A percentile compares a stretch with the other conserved stretches of the same genome.
phyloP scores from a whole-genome alignment of 495 filamentous ascomycete species.

The Jackrogersella multiformis region DNA sequence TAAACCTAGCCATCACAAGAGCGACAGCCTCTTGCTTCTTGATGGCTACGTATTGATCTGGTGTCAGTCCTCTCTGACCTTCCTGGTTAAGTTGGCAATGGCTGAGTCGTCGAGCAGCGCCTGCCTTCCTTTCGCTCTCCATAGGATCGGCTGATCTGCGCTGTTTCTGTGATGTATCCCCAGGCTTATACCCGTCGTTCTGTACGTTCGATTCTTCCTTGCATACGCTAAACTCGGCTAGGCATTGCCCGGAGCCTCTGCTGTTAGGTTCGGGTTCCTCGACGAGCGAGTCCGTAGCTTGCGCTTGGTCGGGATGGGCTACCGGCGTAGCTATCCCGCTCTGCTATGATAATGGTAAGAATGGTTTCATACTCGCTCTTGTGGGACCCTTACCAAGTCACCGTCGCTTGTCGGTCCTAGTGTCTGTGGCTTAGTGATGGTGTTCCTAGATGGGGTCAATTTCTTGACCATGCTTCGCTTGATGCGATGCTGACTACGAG shows the following conservation, averaged over 20 bases:
- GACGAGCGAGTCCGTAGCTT: slow-evolving; percentile 18
- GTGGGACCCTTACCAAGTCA: slow-evolving; percentile 32
- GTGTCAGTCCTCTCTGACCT: slow-evolving; percentile 37
- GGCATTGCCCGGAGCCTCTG: slow-evolving; percentile 33
- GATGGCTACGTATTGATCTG: slow-evolving; percentile 45
- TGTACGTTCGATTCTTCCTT: slow-evolving; percentile 32
- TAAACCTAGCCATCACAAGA: slow-evolving; percentile 40
- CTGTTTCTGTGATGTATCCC: slow-evolving; percentile 26
- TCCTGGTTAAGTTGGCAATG: slow-evolving; percentile 32
- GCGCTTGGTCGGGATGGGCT: neutral
- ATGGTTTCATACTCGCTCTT: slow-evolving; percentile 13
- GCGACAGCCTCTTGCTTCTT: slow-evolving; percentile 39
- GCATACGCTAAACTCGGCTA: slow-evolving; percentile 31
- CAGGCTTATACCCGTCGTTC: slow-evolving; percentile 30
- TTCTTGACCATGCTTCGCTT: slow-evolving; percentile 47
- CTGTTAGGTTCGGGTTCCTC: slow-evolving; percentile 1
- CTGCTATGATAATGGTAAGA: slow-evolving; percentile 35
- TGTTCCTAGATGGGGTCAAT: slow-evolving; percentile 29
- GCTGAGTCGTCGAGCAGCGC: slow-evolving; percentile 36
- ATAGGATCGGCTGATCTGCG: slow-evolving; percentile 38
- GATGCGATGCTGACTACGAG: slow-evolving; percentile 29
- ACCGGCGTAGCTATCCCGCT: slow-evolving; percentile 4
- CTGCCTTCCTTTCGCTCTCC: slow-evolving; percentile 39
- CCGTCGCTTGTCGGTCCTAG: slow-evolving; percentile 34
- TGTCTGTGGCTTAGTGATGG: slow-evolving; percentile 10